Percentiles rank a stretch among this genome's conserved stretches.
These are phyloP conservation scores for Beauveria asiatica DNA, from an alignment of 2,329 filamentous ascomycete species.

Conservation along the genomic window DNA sequence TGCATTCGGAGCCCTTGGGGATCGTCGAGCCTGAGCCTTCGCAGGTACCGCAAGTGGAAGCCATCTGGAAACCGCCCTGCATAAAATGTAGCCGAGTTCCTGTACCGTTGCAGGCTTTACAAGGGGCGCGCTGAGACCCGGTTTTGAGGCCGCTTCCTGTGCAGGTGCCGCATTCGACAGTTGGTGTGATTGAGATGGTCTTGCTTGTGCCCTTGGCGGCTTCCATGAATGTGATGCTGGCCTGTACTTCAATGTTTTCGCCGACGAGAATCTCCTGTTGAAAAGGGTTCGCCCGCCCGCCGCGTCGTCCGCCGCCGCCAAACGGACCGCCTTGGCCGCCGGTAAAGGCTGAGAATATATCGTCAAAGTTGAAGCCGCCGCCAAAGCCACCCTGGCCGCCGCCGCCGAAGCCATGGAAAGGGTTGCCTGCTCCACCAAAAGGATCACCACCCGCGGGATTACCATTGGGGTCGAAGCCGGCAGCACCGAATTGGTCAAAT, in stretches of 20 bases:
- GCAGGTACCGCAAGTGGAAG: constrained; percentile 75
- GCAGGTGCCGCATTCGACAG: constrained; percentile 76
- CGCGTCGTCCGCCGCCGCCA: constrained; percentile 47
- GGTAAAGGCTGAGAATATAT: constrained; percentile 83
- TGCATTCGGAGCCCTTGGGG: constrained; percentile 74
- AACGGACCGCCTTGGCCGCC: constrained; percentile 41
- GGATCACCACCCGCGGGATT: constrained; percentile 51
- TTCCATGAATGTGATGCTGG: constrained; percentile 91
- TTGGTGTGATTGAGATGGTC: constrained; percentile 76
- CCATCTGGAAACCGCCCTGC: constrained; percentile 93
- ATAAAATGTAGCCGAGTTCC: constrained; percentile 83
- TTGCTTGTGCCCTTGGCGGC: constrained; percentile 86
- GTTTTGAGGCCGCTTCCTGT: constrained; percentile 75
- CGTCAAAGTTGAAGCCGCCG: constrained; percentile 88
- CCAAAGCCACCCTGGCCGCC: constrained; percentile 61
- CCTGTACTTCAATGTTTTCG: constrained; percentile 91
- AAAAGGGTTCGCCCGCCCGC: constrained; percentile 56
- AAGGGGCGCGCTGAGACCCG: constrained; percentile 64
- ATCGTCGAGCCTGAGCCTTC: constrained; percentile 68
- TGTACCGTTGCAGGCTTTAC: constrained; percentile 75
- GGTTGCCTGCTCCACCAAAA: constrained; percentile 55
- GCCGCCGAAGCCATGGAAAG: constrained; percentile 51
- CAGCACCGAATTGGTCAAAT: constrained; percentile 82
- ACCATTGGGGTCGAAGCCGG: constrained; percentile 74
- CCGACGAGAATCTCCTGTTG: constrained; percentile 77